Evolutionary conservation across 2,329 filamentous ascomycete species (phyloP).

Genomic region (Penicillium digitatum): DNA sequence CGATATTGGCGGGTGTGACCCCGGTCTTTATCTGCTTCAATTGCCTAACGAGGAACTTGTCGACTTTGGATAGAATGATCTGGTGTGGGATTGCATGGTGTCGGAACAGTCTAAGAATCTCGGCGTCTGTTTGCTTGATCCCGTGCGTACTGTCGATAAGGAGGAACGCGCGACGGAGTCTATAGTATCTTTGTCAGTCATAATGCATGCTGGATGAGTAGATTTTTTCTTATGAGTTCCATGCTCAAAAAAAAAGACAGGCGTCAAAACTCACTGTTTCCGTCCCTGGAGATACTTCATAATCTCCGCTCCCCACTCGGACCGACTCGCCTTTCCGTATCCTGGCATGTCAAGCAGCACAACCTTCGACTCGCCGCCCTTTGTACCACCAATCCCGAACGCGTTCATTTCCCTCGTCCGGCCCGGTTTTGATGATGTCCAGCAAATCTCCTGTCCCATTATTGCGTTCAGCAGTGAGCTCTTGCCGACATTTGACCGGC

Average conservation of each 20-base stretch:
- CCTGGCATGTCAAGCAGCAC: constrained; percentile 68
- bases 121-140: constrained; percentile 57
- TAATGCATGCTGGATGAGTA: not conserved
- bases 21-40: constrained; percentile 31
- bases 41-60: constrained; percentile 50
- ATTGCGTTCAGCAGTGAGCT: constrained; percentile 63
- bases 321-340: constrained; percentile 60
- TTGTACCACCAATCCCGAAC: constrained; percentile 56
- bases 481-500: constrained; percentile 68
- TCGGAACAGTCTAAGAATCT: constrained; percentile 55
- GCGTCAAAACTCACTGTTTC: constrained; percentile 56
- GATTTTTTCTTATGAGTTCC: not conserved
- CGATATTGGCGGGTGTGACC: constrained; percentile 26
- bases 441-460: constrained; percentile 50
- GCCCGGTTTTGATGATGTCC: constrained; percentile 58
- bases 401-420: constrained; percentile 64
- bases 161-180: constrained; percentile 59
- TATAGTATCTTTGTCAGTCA: constrained; percentile 16
- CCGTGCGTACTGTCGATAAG: constrained; percentile 62
- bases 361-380: constrained; percentile 45
- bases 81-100: constrained; percentile 59
- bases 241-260: no score
- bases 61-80: constrained; percentile 63
- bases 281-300: constrained; percentile 63
- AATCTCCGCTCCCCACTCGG: constrained; percentile 63